Conservation (phyloP, 2,329 filamentous ascomycete genomes). For the Graphilbum fragrans region DNA sequence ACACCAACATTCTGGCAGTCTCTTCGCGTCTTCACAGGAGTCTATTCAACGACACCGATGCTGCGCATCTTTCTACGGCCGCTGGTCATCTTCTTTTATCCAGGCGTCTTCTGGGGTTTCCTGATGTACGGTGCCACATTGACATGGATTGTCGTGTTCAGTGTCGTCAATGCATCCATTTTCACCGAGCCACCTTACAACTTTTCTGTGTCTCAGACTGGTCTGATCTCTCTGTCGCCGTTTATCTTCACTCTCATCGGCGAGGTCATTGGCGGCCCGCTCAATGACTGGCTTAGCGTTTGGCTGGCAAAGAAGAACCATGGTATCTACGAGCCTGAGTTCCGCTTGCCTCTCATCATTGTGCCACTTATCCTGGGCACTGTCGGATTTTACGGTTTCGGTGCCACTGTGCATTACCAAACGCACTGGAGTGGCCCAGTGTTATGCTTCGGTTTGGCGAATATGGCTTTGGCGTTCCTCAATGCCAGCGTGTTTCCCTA, state of each 20-base stretch:
- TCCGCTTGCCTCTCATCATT: slow-evolving; percentile 29
- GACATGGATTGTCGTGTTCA: slow-evolving; percentile 26
- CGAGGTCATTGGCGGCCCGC: slow-evolving; percentile 28
- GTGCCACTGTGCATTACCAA: slow-evolving; percentile 28
- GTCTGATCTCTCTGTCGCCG: slow-evolving; percentile 37
- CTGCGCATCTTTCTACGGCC: slow-evolving; percentile 30
- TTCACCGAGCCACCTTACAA: slow-evolving; percentile 37
- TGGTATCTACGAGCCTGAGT: slow-evolving; percentile 43
- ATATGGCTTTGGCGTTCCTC: slow-evolving; percentile 33
- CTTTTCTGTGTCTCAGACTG: slow-evolving; percentile 34
- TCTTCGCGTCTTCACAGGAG: slow-evolving; percentile 21
- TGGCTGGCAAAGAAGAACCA: slow-evolving; percentile 34
- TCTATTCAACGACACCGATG: slow-evolving; percentile 22
- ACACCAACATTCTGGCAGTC: slow-evolving; percentile 21
- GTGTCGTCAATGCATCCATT: slow-evolving; percentile 34
- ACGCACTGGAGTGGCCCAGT: slow-evolving; percentile 36
- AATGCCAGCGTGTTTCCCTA: slow-evolving; percentile 37
- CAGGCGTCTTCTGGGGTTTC: slow-evolving; percentile 37
- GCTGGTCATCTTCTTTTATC: slow-evolving; percentile 35
- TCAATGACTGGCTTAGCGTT: slow-evolving; percentile 31
- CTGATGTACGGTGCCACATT: slow-evolving; percentile 28
- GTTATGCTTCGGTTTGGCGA: slow-evolving; percentile 33
- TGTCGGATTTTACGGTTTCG: slow-evolving; percentile 35
- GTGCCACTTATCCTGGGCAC: slow-evolving; percentile 26
- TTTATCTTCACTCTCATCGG: slow-evolving; percentile 34